Conservation (phyloP, 2,329 filamentous ascomycete genomes). For the Paecilomyces niveus region DNA sequence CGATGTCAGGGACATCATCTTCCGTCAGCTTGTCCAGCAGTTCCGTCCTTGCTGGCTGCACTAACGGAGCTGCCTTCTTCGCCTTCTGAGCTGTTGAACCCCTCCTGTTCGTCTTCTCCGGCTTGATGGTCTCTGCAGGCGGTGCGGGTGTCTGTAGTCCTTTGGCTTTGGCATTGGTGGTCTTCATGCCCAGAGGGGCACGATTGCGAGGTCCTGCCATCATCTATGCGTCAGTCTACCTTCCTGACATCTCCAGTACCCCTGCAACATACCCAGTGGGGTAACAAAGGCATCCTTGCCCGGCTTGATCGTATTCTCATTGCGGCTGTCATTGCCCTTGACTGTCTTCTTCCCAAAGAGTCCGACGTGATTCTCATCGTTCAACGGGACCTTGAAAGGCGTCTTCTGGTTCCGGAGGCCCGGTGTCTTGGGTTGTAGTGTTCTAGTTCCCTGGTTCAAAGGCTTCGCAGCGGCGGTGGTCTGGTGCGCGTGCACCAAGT, state of each 20-base stretch:
- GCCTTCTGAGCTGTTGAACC: conserved; percentile 54
- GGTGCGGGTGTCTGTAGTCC: conserved; percentile 60
- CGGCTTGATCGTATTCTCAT: conserved; percentile 48
- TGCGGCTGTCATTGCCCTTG: conserved; percentile 50
- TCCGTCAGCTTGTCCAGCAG: conserved; percentile 44
- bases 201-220: conserved; percentile 58
- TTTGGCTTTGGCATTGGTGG: conserved; percentile 83
- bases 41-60: conserved; percentile 35
- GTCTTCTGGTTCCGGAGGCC: conserved; percentile 72
- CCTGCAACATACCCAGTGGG: conserved; percentile 58
- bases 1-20: conserved; percentile 64
- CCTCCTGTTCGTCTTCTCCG: conserved; percentile 57
- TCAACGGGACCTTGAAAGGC: conserved; percentile 66
- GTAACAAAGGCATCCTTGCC: conserved; percentile 66
- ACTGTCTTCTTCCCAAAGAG: conserved; percentile 53
- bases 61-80: conserved; percentile 49
- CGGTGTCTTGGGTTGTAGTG: conserved; percentile 68
- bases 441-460: conserved; percentile 57
- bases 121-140: conserved; percentile 51
- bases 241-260: background rate
- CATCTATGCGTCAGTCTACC: background rate
- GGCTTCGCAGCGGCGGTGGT: conserved; percentile 64
- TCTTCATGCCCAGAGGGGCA: conserved; percentile 86
- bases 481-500: conserved; percentile 70
- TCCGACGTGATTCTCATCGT: conserved; percentile 74